Evolutionary conservation across 257 asterid species (phyloP).

Genomic region (Solanum peruvianum): DNA sequence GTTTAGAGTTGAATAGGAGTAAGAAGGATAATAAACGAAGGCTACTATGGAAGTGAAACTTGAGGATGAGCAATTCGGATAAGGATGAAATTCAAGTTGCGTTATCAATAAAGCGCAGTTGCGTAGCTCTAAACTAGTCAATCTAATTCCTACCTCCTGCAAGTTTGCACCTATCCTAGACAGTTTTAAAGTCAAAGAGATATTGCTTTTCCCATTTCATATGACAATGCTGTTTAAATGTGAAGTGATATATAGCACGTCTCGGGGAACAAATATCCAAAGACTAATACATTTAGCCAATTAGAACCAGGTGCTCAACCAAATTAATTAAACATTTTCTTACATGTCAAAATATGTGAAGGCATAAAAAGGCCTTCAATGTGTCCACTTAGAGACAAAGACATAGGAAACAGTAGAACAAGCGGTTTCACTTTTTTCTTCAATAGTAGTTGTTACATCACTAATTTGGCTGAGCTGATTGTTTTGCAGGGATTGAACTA

Average conservation of each 20-base stretch:
- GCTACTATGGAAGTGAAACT: background rate
- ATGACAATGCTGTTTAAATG: background rate
- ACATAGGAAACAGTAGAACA: background rate
- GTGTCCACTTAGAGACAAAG: background rate
- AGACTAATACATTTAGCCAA: background rate
- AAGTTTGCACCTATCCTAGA: background rate
- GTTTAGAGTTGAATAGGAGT: background rate
- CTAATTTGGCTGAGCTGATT: background rate
- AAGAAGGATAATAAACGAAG: background rate
- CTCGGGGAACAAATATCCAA: background rate
- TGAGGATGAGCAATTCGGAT: background rate
- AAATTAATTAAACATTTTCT: background rate
- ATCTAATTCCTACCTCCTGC: background rate
- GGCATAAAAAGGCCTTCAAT: background rate
- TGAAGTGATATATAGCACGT: background rate
- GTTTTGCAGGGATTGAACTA: slow-evolving; percentile 80
- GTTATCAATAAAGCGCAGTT: background rate
- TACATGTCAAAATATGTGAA: background rate
- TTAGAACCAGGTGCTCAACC: background rate
- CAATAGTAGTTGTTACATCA: background rate
- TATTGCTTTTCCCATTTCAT: background rate
- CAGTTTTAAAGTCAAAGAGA: background rate
- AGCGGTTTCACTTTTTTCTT: background rate
- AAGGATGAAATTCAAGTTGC: background rate
- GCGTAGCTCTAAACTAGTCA: background rate